Base-by-base conservation (phyloP, 2,329 filamentous ascomycete genomes). In the Meredithiella fracta region DNA sequence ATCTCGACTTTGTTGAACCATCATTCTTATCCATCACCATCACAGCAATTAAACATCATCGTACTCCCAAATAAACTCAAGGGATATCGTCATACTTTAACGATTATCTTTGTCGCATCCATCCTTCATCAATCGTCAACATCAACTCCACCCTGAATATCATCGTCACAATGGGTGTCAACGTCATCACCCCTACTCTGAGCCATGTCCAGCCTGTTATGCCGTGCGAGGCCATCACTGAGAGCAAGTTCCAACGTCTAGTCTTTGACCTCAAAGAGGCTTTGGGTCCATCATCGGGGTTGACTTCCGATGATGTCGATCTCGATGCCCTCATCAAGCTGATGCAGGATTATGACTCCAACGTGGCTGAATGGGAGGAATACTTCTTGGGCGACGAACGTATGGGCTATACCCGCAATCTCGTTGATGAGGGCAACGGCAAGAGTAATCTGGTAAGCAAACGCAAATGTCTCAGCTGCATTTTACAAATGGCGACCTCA, bases 401-500 rank as follows among this genome's bases (percentile, higher is more conserved):
- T 60, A 75, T 82, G 63, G 77, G 78, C 1, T 96, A 95, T 67
- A 95, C 90, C 11, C 73, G 90, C 56, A 95, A 95, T 65, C 76
- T 95, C 3, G 88, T 96, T 47, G 87, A 94, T 64, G 84, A 89
- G 65, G 87, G 89, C 2, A 95, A 95, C 62, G 88, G 71, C 58
- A 86, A 86, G 68, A 82, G 80, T 64, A 87, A 87, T 63, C 67
- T 87, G 66, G 81, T 85, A 69, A 65, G 77, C 68, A 47, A 7
- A 14, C 17, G 17, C 29, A 31, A 44, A 7, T n/a, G 17, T n/a
- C 15, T 8, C 4, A n/a, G n/a, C 17, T n/a, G 40, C 20, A 51
- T 51, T 17, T 15, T 9, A 29, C n/a, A 14, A 31, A 51, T 51
- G 26, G 25, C 23, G 49, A 22, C 8, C n/a, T 15, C 15, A 9